Conservation (phyloP, 1,284 basidiomycete species). For the Pseudozyma pruni region DNA sequence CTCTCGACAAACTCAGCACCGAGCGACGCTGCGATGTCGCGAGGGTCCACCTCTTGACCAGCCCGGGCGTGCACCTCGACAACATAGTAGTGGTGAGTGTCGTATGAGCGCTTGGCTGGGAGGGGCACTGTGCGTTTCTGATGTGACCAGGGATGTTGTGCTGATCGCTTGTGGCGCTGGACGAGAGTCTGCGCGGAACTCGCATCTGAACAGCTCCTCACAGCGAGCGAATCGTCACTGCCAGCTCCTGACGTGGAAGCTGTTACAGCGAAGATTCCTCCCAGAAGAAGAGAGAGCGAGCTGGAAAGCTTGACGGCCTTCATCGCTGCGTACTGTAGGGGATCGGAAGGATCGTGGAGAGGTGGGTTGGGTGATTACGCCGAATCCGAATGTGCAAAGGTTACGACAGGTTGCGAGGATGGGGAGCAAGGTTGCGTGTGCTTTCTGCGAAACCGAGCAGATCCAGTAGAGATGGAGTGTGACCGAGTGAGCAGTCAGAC, state of each 20-base stretch:
- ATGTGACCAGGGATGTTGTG: constrained; percentile 29
- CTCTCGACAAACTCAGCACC: constrained; percentile 87
- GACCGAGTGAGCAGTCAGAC: no score
- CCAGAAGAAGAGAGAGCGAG: constrained; percentile 35
- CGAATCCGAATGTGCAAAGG: not conserved
- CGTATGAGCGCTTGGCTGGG: constrained; percentile 71
- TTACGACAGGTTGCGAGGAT: not conserved
- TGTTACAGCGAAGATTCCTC: constrained; percentile 26
- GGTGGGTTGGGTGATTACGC: not conserved
- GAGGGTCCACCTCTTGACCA: constrained; percentile 68
- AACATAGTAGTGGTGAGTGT: constrained; percentile 89
- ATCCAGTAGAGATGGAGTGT: no score
- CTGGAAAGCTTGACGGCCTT: constrained; percentile 25
- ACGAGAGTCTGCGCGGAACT: not conserved
- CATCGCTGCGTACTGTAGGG: constrained; percentile 1
- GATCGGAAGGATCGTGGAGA: not conserved
- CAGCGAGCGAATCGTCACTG: constrained; percentile 8
- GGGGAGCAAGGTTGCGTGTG: not conserved
- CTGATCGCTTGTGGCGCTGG: constrained; percentile 20
- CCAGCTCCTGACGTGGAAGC: constrained; percentile 6
- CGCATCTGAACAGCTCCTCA: constrained; percentile 14
- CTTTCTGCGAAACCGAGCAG: no score
- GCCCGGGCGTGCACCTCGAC: constrained; percentile 77
- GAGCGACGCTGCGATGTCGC: constrained; percentile 73
- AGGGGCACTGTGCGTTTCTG: constrained; percentile 45